Evolutionary conservation across 257 asterid species (phyloP).

Genomic region (Solanum paucissectum): DNA sequence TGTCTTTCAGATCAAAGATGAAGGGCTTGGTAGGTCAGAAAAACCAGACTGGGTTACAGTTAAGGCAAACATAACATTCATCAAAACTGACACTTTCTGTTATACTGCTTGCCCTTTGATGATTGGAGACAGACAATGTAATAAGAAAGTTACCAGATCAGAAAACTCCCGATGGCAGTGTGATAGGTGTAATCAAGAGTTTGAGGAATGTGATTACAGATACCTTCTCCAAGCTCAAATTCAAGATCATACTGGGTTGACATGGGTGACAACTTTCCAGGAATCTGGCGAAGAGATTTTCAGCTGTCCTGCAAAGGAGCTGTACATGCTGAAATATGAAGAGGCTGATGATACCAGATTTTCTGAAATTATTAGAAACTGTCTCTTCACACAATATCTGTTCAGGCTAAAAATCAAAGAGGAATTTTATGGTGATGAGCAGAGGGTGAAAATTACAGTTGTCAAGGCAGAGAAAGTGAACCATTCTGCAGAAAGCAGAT

Average conservation of each 20-base stretch:
- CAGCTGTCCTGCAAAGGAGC: constrained; percentile 81
- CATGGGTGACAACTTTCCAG: constrained; percentile 97
- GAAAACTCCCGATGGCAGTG: constrained; percentile 76
- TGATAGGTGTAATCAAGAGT: constrained; percentile 79
- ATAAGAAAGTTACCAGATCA: constrained; percentile 61
- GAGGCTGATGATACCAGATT: constrained; percentile 45
- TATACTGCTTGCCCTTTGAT: constrained; percentile 92
- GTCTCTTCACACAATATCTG: constrained; percentile 57
- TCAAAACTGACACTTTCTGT: constrained; percentile 74
- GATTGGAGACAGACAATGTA: constrained; percentile 91
- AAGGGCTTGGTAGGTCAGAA: constrained; percentile 88
- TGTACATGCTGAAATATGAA: constrained; percentile 48
- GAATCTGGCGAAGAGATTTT: constrained; percentile 83
- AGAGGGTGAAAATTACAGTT: constrained; percentile 68
- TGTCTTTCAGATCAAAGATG: constrained; percentile 71
- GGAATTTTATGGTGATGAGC: constrained; percentile 83
- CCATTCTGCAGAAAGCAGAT: constrained; percentile 44
- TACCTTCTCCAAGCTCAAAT: constrained; percentile 89
- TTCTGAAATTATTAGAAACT: constrained; percentile 35
- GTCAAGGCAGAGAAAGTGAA: constrained; percentile 79
- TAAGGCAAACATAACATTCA: constrained; percentile 66
- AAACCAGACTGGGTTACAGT: constrained; percentile 93
- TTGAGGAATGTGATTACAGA: constrained; percentile 81
- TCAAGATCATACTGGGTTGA: constrained; percentile 75
- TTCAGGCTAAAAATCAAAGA: constrained; percentile 76